Evolutionary conservation across 495 filamentous ascomycete species (phyloP).

Genomic region (Tuber magnatum): DNA sequence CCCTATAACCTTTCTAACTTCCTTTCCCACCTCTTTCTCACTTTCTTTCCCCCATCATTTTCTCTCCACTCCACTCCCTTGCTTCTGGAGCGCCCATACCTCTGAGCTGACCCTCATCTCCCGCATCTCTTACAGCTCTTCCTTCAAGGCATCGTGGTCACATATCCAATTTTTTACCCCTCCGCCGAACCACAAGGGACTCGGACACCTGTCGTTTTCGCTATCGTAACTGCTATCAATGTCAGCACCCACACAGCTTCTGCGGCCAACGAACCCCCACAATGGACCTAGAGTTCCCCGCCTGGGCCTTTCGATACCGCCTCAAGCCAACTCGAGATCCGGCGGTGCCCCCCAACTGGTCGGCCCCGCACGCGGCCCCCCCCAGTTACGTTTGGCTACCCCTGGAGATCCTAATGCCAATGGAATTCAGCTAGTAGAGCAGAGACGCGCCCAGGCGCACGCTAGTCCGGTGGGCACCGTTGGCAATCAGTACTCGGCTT

Average conservation of each 20-base stretch:
- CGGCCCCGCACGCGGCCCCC: constrained; percentile 26
- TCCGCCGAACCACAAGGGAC: neutral
- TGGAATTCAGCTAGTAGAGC: constrained; percentile 25
- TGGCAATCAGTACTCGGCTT: constrained; percentile 37
- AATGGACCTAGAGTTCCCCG: constrained; percentile 23
- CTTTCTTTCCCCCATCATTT: neutral
- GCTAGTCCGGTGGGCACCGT: constrained; percentile 25
- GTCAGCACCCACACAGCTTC: constrained; percentile 8
- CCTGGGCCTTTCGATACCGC: constrained; percentile 39
- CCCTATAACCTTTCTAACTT: neutral
- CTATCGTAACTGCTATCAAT: neutral
- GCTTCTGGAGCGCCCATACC: neutral
- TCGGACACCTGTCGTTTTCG: neutral
- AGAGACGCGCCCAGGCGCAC: constrained; percentile 24
- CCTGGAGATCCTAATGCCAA: constrained; percentile 30
- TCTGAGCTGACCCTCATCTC: neutral
- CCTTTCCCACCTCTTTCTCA: neutral
- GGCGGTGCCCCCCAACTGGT: constrained; percentile 5
- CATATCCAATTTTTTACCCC: neutral
- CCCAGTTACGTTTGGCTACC: constrained; percentile 37
- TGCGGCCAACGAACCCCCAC: neutral
- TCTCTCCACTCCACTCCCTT: neutral
- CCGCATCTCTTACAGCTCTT: neutral
- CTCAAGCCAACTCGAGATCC: neutral
- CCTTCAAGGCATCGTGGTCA: neutral